Percentiles rank a stretch among this genome's conserved stretches.
Evolutionary conservation across 2,329 filamentous ascomycete genomes (phyloP).

Genomic region (Sporothrix inflata): DNA sequence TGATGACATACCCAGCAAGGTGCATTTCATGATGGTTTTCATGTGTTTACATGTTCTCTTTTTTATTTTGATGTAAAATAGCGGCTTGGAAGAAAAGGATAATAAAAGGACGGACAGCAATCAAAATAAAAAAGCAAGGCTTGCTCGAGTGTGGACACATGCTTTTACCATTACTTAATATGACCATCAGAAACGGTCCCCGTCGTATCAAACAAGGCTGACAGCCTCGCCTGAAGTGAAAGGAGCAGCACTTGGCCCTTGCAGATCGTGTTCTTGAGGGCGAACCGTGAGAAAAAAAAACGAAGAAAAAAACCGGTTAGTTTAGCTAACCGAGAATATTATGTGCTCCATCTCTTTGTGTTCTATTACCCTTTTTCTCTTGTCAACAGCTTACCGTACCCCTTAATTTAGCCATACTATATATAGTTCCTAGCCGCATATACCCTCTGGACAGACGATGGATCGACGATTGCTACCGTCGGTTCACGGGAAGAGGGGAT

Average conservation of each 20-base stretch:
- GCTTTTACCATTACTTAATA: too few species aligned
- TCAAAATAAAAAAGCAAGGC: not conserved
- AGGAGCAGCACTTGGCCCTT: constrained; percentile 11
- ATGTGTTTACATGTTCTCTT: not conserved
- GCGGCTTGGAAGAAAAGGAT: not conserved
- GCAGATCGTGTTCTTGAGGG: not conserved
- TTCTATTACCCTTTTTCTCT: not conserved
- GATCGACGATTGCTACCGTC: not conserved
- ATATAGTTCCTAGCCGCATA: constrained; percentile 19
- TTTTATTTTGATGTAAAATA: not conserved
- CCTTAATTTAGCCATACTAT: constrained; percentile 17
- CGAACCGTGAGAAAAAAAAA: not conserved
- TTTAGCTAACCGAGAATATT: not conserved
- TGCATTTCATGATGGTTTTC: not conserved
- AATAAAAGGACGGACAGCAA: not conserved
- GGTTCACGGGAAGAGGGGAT: not conserved
- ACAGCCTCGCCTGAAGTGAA: not conserved
- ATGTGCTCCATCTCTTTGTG: not conserved
- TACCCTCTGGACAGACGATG: not conserved
- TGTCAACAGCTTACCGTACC: not conserved
- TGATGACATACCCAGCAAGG: not conserved
- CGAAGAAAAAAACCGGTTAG: not conserved
- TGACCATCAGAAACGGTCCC: too few species aligned
- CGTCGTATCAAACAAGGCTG: not conserved
- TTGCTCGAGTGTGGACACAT: not conserved